Conservation (phyloP, 305 asterid species). For the Ruellia speciosa region DNA sequence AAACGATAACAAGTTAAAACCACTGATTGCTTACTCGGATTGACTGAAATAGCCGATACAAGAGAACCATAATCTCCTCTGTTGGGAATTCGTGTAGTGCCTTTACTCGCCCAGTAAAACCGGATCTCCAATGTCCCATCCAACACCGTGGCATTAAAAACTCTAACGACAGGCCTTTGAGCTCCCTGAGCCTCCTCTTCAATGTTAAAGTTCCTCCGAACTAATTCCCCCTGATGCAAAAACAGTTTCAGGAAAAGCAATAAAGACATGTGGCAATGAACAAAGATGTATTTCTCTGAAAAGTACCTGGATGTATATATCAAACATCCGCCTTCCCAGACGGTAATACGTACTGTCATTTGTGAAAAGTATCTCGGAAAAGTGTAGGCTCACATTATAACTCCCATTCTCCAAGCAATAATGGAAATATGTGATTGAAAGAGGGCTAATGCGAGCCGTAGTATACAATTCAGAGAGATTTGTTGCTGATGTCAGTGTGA, state of each 20-base stretch:
- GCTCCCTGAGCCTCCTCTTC: slow-evolving; percentile 69
- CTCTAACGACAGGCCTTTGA: slow-evolving; percentile 41
- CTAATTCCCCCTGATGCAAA: slow-evolving; percentile 55
- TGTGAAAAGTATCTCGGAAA: slow-evolving; percentile 66
- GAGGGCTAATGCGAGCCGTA: slow-evolving; percentile 76
- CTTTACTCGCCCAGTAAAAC: slow-evolving; percentile 78
- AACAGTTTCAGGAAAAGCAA: slow-evolving; percentile 25
- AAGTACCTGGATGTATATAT: slow-evolving; percentile 76
- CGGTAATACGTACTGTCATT: slow-evolving; percentile 56
- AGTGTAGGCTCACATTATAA: slow-evolving; percentile 68
- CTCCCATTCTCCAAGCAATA: slow-evolving; percentile 85
- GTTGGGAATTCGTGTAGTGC: slow-evolving; percentile 67
- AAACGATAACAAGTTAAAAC: neutral
- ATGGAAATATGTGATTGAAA: slow-evolving; percentile 69
- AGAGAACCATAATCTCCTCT: slow-evolving; percentile 84
- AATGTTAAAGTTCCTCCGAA: slow-evolving; percentile 50
- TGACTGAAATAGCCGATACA: slow-evolving; percentile 79
- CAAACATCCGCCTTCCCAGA: slow-evolving; percentile 72
- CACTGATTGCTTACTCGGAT: slow-evolving; percentile 51
- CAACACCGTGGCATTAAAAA: slow-evolving; percentile 47
- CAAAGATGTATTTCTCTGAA: neutral
- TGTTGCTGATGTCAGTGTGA: slow-evolving; percentile 26
- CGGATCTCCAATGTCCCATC: slow-evolving; percentile 67
- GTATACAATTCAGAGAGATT: slow-evolving; percentile 54
- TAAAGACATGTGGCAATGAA: slow-evolving; percentile 8